A percentile compares a stretch with the other conserved stretches of the same genome.
Evolutionary conservation across 164 flowering plant species (phyloP).

Genomic region (Chimonanthus salicifolius): DNA sequence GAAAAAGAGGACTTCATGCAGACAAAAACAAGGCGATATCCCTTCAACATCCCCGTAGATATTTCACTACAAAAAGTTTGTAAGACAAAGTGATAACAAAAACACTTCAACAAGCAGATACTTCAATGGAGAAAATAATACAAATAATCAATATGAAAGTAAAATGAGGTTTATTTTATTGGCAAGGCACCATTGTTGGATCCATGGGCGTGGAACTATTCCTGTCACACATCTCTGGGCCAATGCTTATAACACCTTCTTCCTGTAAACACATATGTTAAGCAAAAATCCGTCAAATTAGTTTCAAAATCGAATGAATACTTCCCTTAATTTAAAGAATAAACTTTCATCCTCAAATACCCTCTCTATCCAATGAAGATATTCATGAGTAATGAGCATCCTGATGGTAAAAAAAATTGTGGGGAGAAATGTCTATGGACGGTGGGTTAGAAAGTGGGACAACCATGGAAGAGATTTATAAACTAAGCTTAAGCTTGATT

Average conservation of each 20-base stretch:
- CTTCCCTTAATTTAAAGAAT: neutral
- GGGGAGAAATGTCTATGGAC: no score
- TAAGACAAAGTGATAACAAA: neutral
- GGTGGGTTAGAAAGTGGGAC: no score
- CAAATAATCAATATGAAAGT: neutral
- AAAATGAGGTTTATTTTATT: neutral
- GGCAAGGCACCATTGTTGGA: constrained; percentile 53
- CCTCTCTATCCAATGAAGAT: neutral
- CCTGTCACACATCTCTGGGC: constrained; percentile 57
- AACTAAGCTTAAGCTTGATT: no score
- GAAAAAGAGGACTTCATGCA: neutral
- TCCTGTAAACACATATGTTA: constrained; percentile 36
- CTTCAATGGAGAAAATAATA: neutral
- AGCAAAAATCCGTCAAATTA: neutral
- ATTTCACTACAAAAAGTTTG: neutral
- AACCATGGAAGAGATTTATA: no score
- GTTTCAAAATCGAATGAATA: no score
- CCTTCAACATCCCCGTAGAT: neutral
- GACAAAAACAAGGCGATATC: neutral
- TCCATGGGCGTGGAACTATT: constrained; percentile 56
- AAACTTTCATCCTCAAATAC: neutral
- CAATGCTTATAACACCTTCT: constrained; percentile 47
- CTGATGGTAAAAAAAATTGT: neutral
- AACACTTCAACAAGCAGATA: neutral
- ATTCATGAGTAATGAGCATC: neutral